A percentile compares a stretch with the other conserved stretches of the same genome.
Evolutionary conservation across 2,329 filamentous ascomycete genomes (phyloP).

Genomic region (Lecanosticta acicola): DNA sequence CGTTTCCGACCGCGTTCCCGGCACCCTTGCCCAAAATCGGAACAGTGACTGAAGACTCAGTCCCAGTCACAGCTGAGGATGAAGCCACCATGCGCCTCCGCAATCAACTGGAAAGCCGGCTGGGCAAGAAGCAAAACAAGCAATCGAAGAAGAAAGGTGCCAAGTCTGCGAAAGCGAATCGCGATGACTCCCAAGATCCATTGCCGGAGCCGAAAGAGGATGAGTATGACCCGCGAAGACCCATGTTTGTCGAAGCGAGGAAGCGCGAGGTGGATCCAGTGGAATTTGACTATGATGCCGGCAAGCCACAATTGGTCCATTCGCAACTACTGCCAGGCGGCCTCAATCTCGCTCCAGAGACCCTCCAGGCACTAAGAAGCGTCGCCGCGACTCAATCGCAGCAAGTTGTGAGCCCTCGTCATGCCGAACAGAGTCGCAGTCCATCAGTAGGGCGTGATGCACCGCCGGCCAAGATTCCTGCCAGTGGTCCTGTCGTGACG

Average conservation of each 20-base stretch:
- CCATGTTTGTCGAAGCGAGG: conserved; percentile 23
- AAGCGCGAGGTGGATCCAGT: conserved; percentile 22
- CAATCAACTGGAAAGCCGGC: conserved; percentile 25
- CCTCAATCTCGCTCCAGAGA: conserved; percentile 20
- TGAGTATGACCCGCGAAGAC: conserved; percentile 46
- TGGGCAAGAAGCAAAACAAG: conserved; percentile 21
- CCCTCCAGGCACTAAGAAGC: conserved; percentile 21
- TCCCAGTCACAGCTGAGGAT: conserved; percentile 11
- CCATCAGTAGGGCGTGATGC: conserved; percentile 18
- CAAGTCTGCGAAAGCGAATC: too few relatives aligned
- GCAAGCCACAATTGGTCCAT: conserved; percentile 11
- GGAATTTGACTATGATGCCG: conserved; percentile 29
- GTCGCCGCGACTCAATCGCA: conserved; percentile 8
- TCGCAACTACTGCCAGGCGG: conserved; percentile 1
- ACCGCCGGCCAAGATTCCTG: conserved; percentile 1
- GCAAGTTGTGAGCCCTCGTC: not conserved
- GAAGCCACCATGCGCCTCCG: conserved; percentile 19
- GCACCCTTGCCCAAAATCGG: conserved; percentile 41
- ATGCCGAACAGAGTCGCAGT: conserved; percentile 15
- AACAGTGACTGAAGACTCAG: conserved; percentile 27
- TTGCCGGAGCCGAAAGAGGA: conserved; percentile 38
- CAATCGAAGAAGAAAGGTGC: conserved; percentile 5
- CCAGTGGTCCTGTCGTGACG: conserved; percentile 2
- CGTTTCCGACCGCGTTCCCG: conserved; percentile 36
- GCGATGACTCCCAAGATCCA: conserved; percentile 24